Base-by-base conservation (phyloP, 2,329 filamentous ascomycete genomes). In the Fusarium paranaense region DNA sequence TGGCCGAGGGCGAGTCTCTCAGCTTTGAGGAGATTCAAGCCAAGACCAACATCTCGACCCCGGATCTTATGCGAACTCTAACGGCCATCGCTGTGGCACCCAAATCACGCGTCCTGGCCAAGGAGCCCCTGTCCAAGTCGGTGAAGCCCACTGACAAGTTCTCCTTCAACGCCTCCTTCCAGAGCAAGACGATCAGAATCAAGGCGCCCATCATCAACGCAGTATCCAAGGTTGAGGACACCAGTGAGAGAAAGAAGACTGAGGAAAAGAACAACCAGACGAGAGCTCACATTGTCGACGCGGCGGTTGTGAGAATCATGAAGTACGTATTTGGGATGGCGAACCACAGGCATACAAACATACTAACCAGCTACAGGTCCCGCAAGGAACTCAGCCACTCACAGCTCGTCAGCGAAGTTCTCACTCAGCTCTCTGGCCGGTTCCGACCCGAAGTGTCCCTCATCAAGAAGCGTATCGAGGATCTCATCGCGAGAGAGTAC, bases 151-250 rank as follows among this genome's bases (percentile, higher is more conserved):
- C 90, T 0, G 96, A 98, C 81, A 88, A 85, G 30, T 98, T 98
- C 82, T 88, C 85, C 10, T 97, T 95, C 86, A 98, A 98, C 80
- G 86, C 91, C 35, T 87, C 90, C 16, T 98, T 98, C 83, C 87
- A 90, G 57, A 95, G 94, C 84, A 95, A 94, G 80, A 91, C 93
- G 59, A 89, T 97, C 78, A 95, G 94, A 81, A 94, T 98, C 83
- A 97, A 97, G 82, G 94, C 97, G 22, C 94, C 94, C 25, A 93
- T 97, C 6, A 93, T 98, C 75, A 93, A 90, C 59, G 90, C 91
- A 1, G 90, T 92, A 20, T 97, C 95, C 81, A 97, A 95, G 83
- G 93, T 97, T 1, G 96, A 98, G 83, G 94, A 90, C 62, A 86
- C 90, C 73, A 86, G 89, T 4, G 91, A 93, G 82, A 86, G 91